Evolutionary conservation across 1,284 basidiomycete genomes (phyloP), one percentile per base, ranked within the genome.

Genomic region (Apiotrichum gracile): DNA sequence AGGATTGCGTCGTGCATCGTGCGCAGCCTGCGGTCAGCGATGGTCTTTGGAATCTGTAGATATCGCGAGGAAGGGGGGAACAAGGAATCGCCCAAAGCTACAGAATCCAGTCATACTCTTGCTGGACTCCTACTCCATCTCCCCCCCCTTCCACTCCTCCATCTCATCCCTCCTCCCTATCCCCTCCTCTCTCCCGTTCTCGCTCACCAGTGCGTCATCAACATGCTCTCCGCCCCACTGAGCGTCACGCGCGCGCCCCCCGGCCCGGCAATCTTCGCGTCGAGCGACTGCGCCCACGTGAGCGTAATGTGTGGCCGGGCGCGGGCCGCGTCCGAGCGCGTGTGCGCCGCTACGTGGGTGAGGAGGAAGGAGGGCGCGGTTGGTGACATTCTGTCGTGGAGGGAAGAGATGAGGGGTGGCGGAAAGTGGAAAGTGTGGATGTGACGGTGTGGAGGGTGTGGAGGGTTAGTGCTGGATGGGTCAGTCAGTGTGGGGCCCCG

Each of bases 261-360:
- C 5, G 75, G 72, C 0, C 89, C 91, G 0, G 91, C 91, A 57
- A 97, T 94, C 74, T 91, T 93, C 29, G 84, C 89, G 76, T 98
- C 93, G 44, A 93, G 77, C 1, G 91, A 94, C 71, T 97, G 93
- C 2, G 94, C 94, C 76, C 93, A 98, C 1, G 94, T 96, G 10
- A 98, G 76, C 0, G 93, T 97, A 33, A 82, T 76, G 51, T 72
- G 66, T 5, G 73, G 70, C 38, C 63, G 51, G 25, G 22, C 40
- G 33, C 38, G n/a, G 24, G 48, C 43, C 10, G 56, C 47, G 7
- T 49, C 38, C 2, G 51, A 25, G 13, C 44, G 52, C 21, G 45
- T 44, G 21, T 4, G 31, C 8, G 35, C 21, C 4, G 39, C 57
- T 21, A 58, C 57, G 35, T 55, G 57, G 29, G 42, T 21, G 25